A percentile compares a stretch with the other conserved stretches of the same genome.
These are phyloP conservation scores for Rhynchospora tenuis DNA, from an alignment of 176 grass and related monocot genomes.

Conservation along the genomic window DNA sequence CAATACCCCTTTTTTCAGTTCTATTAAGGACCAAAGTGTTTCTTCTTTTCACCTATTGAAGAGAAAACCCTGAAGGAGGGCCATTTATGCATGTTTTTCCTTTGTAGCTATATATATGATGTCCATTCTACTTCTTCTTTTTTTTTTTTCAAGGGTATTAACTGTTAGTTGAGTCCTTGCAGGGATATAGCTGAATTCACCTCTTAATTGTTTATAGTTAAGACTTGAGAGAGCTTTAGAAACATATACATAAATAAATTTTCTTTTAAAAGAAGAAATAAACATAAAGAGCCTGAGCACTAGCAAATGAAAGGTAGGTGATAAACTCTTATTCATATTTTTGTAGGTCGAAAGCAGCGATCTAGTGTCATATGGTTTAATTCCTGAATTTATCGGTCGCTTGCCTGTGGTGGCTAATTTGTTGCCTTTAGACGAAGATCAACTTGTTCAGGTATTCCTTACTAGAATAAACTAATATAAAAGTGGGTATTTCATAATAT, in stretches of 20 bases:
- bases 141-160: background rate
- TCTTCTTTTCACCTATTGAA: background rate
- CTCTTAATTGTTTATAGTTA: background rate
- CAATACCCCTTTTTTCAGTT: background rate
- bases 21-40: background rate
- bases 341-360: constrained; percentile 87
- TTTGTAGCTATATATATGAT: background rate
- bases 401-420: constrained; percentile 86
- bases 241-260: background rate
- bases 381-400: constrained; percentile 93
- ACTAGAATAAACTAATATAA: background rate
- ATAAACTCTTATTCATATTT: constrained; percentile 27
- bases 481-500: background rate
- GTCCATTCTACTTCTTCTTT: background rate
- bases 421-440: constrained; percentile 79
- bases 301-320: background rate
- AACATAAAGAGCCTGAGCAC: background rate
- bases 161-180: background rate
- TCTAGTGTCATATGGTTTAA: constrained; percentile 80
- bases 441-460: constrained; percentile 81
- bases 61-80: background rate
- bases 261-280: no score
- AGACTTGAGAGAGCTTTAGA: background rate
- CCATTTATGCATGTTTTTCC: background rate
- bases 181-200: background rate